Percentiles rank a stretch among this genome's conserved stretches.
phyloP scores from a whole-genome alignment of 1,284 basidiomycete genomes.

The Golubevia sp. region DNA sequence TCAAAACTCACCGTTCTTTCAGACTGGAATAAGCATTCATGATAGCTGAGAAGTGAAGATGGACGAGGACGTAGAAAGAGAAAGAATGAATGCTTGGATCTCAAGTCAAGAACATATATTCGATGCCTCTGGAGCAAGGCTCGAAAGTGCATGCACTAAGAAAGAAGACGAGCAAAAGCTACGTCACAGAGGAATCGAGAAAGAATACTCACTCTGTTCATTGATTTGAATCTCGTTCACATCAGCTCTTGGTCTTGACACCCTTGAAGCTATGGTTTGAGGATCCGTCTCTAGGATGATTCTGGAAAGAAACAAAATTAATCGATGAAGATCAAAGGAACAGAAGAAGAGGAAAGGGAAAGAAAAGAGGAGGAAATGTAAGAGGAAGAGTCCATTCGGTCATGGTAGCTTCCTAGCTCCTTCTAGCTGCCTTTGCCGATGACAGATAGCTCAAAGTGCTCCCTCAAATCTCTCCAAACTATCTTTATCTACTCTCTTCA shows the following conservation, averaged over 20 bases:
- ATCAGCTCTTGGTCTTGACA: constrained; percentile 89
- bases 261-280: constrained; percentile 89
- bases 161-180: background rate
- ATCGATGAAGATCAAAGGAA: background rate
- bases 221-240: constrained; percentile 97
- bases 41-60: constrained; percentile 28
- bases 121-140: background rate
- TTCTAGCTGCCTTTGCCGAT: background rate
- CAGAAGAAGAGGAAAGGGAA: background rate
- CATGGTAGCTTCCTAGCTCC: background rate
- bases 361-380: constrained; percentile 3
- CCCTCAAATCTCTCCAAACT: background rate
- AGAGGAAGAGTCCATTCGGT: background rate
- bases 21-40: constrained; percentile 60
- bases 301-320: constrained; percentile 64
- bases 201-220: constrained; percentile 72
- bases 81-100: background rate
- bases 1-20: constrained; percentile 22
- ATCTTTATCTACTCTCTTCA: no score
- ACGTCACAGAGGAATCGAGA: background rate
- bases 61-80: background rate
- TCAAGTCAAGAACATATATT: constrained; percentile 63
- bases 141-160: no score
- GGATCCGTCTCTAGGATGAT: constrained; percentile 97
- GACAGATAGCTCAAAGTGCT: background rate